Percentiles rank a stretch among this genome's conserved stretches.
Evolutionary conservation across 177 flowering plant genomes (phyloP).

Genomic region (Vitis hybrid): DNA sequence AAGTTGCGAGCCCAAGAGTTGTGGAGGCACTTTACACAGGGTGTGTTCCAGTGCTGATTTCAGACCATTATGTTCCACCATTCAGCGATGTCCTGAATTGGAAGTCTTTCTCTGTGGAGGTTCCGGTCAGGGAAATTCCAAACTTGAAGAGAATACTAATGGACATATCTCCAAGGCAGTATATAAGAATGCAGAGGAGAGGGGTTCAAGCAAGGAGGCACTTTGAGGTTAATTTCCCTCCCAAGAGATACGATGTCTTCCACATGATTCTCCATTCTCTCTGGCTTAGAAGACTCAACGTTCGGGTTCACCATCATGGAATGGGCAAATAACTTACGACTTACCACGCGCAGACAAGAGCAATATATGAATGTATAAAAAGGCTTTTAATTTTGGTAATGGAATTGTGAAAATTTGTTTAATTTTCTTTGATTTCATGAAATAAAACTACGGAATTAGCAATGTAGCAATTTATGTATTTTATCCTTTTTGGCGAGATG

Average conservation of each 20-base stretch:
- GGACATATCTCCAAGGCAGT: constrained; percentile 38
- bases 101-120: constrained; percentile 49
- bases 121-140: constrained; percentile 39
- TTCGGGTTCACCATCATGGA: constrained; percentile 16
- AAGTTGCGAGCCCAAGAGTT: constrained; percentile 63
- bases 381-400: no score
- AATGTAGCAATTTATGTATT: no score
- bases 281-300: constrained; percentile 61
- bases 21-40: constrained; percentile 64
- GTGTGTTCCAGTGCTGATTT: constrained; percentile 60
- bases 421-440: no score
- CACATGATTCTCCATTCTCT: constrained; percentile 72
- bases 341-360: no score
- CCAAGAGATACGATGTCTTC: constrained; percentile 61
- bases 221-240: constrained; percentile 54
- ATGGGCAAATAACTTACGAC: no score
- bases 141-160: constrained; percentile 43
- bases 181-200: constrained; percentile 49
- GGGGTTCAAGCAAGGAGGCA: constrained; percentile 42
- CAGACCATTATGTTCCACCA: constrained; percentile 56
- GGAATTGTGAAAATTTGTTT: no score
- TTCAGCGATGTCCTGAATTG: constrained; percentile 60
- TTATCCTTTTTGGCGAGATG: no score
- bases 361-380: no score
- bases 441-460: no score